phyloP scores from a whole-genome alignment of 768 basidiomycete species.

The Lentinula detonsa region DNA sequence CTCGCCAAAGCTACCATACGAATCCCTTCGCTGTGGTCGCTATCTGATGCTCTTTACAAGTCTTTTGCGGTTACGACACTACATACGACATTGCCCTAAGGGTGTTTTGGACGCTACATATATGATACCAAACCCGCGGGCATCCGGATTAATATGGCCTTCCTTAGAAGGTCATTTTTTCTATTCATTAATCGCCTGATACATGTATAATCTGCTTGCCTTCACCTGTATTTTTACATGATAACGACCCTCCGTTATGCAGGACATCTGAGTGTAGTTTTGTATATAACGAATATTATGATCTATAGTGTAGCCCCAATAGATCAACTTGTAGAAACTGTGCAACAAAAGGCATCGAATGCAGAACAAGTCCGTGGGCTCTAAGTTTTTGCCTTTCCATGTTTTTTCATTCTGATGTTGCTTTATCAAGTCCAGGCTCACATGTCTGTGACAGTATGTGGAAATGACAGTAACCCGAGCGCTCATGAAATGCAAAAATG shows the following conservation, averaged over 20 bases:
- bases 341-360: too few species aligned
- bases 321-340: not conserved
- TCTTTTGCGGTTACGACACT: too few species aligned
- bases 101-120: not conserved
- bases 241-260: not conserved
- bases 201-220: not conserved
- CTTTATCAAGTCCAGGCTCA: too few species aligned
- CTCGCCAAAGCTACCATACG: slow-evolving; percentile 37
- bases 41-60: slow-evolving; percentile 8
- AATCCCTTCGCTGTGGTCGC: slow-evolving; percentile 42
- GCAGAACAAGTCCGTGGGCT: too few species aligned
- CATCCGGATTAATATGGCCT: not conserved
- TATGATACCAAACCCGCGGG: not conserved
- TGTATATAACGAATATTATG: not conserved
- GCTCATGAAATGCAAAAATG: too few species aligned
- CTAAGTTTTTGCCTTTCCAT: too few species aligned
- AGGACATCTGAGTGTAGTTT: not conserved
- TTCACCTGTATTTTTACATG: slow-evolving; percentile 1
- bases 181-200: not conserved
- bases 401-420: too few species aligned
- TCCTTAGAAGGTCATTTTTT: not conserved
- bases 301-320: not conserved
- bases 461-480: too few species aligned
- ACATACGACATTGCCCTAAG: not conserved
- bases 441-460: too few species aligned